These are phyloP conservation scores for Neopestalotiopsis rosae DNA, from an alignment of 2,329 filamentous ascomycete species.

Conservation along the genomic window DNA sequence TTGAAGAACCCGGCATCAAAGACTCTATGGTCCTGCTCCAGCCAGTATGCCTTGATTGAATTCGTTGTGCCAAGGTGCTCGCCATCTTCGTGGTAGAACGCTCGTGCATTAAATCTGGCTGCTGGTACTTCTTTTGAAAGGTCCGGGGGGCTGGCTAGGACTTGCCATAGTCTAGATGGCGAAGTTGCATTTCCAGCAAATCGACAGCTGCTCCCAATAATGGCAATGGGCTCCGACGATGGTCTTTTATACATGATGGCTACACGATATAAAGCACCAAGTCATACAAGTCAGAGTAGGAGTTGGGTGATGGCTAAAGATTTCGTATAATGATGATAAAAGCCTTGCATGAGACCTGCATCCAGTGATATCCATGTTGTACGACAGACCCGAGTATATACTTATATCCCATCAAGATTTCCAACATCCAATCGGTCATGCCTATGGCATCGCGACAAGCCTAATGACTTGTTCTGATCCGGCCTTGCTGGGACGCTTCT, in stretches of 20 bases:
- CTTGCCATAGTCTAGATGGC: constrained; percentile 33
- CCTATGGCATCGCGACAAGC: not conserved
- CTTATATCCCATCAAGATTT: not conserved
- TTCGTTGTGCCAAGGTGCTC: constrained; percentile 39
- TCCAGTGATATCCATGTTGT: not conserved
- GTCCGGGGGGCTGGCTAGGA: constrained; percentile 31
- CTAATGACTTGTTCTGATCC: not conserved
- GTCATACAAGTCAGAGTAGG: not conserved
- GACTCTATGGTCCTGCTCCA: constrained; percentile 30
- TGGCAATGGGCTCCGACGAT: constrained; percentile 32
- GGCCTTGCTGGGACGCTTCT: not conserved
- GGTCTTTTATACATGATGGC: constrained; percentile 27
- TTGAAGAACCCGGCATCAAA: constrained; percentile 41
- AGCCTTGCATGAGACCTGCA: not conserved
- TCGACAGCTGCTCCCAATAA: constrained; percentile 36
- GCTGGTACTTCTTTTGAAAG: constrained; percentile 34
- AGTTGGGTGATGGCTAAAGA: not conserved
- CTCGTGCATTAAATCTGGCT: constrained; percentile 31
- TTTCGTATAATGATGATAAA: not conserved
- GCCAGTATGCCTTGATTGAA: constrained; percentile 35
- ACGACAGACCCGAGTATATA: constrained; percentile 8
- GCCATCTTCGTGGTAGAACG: constrained; percentile 36
- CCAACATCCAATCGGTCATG: not conserved
- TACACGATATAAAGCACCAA: not conserved
- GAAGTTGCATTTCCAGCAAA: constrained; percentile 34